Evolutionary conservation across 805 yeast genomes (phyloP).

Genomic region (Ogataea saltuana): DNA sequence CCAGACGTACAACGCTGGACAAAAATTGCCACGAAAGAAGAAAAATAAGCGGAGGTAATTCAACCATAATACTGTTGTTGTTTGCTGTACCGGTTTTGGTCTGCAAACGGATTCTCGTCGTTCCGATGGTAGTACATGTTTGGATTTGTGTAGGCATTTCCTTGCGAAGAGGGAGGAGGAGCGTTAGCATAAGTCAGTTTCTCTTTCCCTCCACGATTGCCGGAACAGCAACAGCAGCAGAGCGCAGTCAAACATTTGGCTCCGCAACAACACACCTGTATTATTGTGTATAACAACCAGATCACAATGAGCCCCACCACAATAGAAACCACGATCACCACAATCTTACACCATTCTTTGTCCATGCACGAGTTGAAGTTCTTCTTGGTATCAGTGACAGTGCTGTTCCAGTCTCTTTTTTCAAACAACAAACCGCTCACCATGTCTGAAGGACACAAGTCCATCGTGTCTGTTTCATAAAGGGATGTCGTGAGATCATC

Average conservation of each 20-base stretch:
- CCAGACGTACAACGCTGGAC: neutral
- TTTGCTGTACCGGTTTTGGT: slow-evolving; percentile 11
- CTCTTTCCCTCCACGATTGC: slow-evolving; percentile 26
- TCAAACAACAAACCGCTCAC: slow-evolving; percentile 13
- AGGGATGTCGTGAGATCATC: slow-evolving; percentile 10
- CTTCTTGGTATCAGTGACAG: slow-evolving; percentile 15
- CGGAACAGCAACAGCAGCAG: slow-evolving; percentile 47
- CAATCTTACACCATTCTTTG: slow-evolving; percentile 70
- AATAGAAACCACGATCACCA: slow-evolving; percentile 71
- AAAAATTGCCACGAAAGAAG: slow-evolving; percentile 5
- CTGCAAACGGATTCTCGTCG: slow-evolving; percentile 19
- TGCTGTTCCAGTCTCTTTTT: slow-evolving; percentile 17
- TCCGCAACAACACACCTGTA: slow-evolving; percentile 61
- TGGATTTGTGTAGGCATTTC: slow-evolving; percentile 31
- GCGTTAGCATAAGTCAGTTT: slow-evolving; percentile 19
- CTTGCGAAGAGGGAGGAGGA: slow-evolving; percentile 24
- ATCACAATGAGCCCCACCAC: slow-evolving; percentile 54
- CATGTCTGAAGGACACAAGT: slow-evolving; percentile 26
- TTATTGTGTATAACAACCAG: slow-evolving; percentile 56
- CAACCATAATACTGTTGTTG: slow-evolving; percentile 11
- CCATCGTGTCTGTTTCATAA: slow-evolving; percentile 7
- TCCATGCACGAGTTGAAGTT: slow-evolving; percentile 81
- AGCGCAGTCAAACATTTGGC: slow-evolving; percentile 52
- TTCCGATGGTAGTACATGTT: slow-evolving; percentile 34
- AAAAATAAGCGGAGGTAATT: neutral